Conservation (phyloP, 371 early-diverging fungal genomes). For the Actinomucor elegans region DNA sequence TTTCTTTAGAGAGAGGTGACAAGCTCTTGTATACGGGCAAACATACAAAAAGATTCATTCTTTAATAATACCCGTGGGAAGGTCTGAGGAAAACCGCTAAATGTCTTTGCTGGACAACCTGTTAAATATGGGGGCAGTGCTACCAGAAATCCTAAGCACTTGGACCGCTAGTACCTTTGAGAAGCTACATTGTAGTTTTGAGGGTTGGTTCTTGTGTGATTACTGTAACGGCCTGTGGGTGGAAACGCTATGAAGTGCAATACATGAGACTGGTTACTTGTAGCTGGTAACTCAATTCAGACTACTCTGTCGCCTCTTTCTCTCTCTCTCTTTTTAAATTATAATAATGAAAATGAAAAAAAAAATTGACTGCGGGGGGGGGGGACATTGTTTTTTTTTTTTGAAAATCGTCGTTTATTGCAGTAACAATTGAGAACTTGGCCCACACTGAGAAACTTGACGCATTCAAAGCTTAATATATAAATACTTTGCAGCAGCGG, state of each 20-base stretch:
- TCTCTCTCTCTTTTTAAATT: constrained; percentile 8
- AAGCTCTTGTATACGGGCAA: constrained; percentile 56
- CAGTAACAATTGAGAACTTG: too few relatives aligned
- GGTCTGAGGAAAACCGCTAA: constrained; percentile 54
- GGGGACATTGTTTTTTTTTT: too few relatives aligned
- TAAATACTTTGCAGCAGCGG: too few relatives aligned
- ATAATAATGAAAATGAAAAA: too few relatives aligned
- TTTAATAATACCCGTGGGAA: constrained; percentile 50
- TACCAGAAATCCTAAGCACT: constrained; percentile 36
- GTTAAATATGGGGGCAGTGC: constrained; percentile 44
- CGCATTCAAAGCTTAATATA: too few relatives aligned
- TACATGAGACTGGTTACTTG: constrained; percentile 42
- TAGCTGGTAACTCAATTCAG: constrained; percentile 52
- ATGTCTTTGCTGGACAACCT: constrained; percentile 46
- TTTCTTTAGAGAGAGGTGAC: constrained; percentile 26
- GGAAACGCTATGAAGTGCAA: constrained; percentile 53
- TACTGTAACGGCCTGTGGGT: constrained; percentile 45
- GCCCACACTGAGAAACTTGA: too few relatives aligned
- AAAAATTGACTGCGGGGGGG: too few relatives aligned
- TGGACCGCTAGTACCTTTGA: constrained; percentile 22
- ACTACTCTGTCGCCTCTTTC: constrained; percentile 52
- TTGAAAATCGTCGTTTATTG: too few relatives aligned
- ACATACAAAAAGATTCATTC: constrained; percentile 45
- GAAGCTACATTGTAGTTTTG: constrained; percentile 7
- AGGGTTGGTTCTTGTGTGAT: constrained; percentile 23